Percentiles rank a stretch among this genome's conserved stretches.
These are phyloP conservation scores for Arthrobotrys pseudoclavata DNA, from an alignment of 2,329 filamentous ascomycete species.

Conservation along the genomic window DNA sequence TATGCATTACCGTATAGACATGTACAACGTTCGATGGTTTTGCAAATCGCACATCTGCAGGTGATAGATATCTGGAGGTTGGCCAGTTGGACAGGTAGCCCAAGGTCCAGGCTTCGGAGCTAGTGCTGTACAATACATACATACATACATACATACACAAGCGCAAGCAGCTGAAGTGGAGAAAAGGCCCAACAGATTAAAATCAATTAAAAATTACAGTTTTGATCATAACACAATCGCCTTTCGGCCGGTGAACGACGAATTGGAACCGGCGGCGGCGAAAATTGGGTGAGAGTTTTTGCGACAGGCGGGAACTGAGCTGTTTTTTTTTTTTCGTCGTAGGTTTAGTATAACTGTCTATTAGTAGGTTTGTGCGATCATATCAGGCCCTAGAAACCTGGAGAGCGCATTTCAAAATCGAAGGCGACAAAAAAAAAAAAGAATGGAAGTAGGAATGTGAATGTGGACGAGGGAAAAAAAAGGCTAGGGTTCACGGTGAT, in stretches of 20 bases:
- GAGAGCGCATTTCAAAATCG: slow-evolving; percentile 45
- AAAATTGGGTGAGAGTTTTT: slow-evolving; percentile 54
- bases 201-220: not conserved
- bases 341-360: not conserved
- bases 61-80: slow-evolving; percentile 14
- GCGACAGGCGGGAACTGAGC: slow-evolving; percentile 30
- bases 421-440: slow-evolving; percentile 54
- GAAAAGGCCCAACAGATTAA: slow-evolving; percentile 6
- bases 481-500: not conserved
- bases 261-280: slow-evolving; percentile 2
- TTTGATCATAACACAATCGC: slow-evolving; percentile 17
- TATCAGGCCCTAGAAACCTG: slow-evolving; percentile 46
- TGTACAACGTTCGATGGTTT: slow-evolving; percentile 11
- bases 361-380: slow-evolving; percentile 31
- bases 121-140: slow-evolving; percentile 7
- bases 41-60: slow-evolving; percentile 30
- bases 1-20: not conserved
- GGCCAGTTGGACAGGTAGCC: slow-evolving; percentile 21
- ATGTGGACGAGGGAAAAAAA: slow-evolving; percentile 35
- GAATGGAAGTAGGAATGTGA: slow-evolving; percentile 14
- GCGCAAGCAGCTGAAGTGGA: slow-evolving; percentile 23
- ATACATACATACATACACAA: slow-evolving; percentile 1
- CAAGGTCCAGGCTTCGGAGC: slow-evolving; percentile 21
- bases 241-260: slow-evolving; percentile 42
- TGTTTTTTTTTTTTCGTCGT: slow-evolving; percentile 34